A percentile compares a stretch with the other conserved stretches of the same genome.
phyloP scores from a whole-genome alignment of 2,329 filamentous ascomycete genomes.

The Penicillium palitans region DNA sequence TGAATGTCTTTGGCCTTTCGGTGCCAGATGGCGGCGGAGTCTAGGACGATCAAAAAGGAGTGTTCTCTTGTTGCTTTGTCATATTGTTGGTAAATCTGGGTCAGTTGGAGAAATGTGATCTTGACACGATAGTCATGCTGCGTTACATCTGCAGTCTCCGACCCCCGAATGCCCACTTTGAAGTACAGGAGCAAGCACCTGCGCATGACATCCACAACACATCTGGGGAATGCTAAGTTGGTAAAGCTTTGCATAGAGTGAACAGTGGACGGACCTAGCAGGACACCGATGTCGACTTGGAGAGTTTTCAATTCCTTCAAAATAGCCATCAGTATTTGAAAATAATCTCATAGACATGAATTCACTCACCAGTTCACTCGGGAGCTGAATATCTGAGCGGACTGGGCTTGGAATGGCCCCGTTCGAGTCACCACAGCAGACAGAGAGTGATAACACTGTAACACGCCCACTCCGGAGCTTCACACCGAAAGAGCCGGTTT shows the following conservation, averaged over 20 bases:
- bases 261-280: constrained; percentile 57
- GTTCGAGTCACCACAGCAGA: background rate
- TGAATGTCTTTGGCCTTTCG: constrained; percentile 37
- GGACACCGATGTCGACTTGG: constrained; percentile 63
- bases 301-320: constrained; percentile 45
- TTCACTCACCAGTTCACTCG: constrained; percentile 38
- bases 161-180: constrained; percentile 30
- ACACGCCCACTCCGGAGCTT: constrained; percentile 29
- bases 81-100: constrained; percentile 38
- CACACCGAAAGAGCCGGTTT: constrained; percentile 26
- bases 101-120: constrained; percentile 49
- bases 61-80: constrained; percentile 18
- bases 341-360: background rate
- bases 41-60: constrained; percentile 42
- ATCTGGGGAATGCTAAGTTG: constrained; percentile 24
- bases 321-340: background rate
- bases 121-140: constrained; percentile 44
- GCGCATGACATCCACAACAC: constrained; percentile 47
- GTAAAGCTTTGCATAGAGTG: constrained; percentile 57
- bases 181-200: constrained; percentile 52
- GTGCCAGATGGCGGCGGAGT: constrained; percentile 49
- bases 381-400: constrained; percentile 34
- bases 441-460: background rate
- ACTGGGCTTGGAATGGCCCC: constrained; percentile 38
- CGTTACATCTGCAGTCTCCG: background rate